Conservation (phyloP, 163 green algal genomes). For the Scenedesmus sp. region DNA sequence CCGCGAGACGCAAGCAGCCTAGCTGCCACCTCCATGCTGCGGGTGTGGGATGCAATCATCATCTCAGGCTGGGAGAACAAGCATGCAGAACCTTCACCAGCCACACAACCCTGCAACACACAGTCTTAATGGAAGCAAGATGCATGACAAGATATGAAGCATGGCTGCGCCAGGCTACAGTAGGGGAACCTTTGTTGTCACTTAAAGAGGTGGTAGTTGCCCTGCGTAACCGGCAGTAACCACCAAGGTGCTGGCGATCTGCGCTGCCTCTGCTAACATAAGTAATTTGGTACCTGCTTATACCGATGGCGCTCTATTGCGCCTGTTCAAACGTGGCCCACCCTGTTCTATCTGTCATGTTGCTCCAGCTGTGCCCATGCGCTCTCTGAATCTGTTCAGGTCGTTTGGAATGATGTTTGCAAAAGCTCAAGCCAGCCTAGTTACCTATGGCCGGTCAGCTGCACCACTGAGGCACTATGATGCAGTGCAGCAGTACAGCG, state of each 20-base stretch:
- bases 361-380: background rate
- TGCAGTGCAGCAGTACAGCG: conserved; percentile 4
- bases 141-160: background rate
- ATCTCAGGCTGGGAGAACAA: background rate
- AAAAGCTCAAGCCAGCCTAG: background rate
- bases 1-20: background rate
- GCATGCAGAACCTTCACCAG: background rate
- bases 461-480: background rate
- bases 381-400: background rate
- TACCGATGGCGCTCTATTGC: background rate
- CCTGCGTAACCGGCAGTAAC: background rate
- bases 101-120: background rate
- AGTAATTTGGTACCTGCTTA: background rate
- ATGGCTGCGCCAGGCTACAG: background rate
- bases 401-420: background rate
- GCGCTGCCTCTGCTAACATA: background rate
- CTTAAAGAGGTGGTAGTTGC: background rate
- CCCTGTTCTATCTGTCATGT: background rate
- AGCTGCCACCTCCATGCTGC: background rate
- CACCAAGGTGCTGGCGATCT: background rate
- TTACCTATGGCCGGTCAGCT: background rate
- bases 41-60: background rate
- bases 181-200: background rate
- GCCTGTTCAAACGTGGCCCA: background rate
- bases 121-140: background rate